These are phyloP conservation scores for Russula olivacea DNA, from an alignment of 768 basidiomycete species.

Conservation along the genomic window DNA sequence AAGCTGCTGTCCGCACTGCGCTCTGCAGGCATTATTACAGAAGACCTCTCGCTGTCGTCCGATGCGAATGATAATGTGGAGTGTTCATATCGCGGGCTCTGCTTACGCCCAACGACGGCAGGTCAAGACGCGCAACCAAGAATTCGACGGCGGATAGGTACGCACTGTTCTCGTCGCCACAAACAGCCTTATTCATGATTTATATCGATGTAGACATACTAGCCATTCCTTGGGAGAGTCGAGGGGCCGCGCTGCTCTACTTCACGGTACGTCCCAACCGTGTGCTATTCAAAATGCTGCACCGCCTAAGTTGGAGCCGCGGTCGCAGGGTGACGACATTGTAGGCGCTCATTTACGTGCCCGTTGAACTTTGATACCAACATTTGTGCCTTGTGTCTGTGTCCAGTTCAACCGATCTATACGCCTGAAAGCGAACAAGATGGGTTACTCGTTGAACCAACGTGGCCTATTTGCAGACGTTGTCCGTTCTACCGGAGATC, in stretches of 20 bases:
- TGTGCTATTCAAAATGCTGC: not conserved
- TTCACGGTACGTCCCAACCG: slow-evolving; percentile 58
- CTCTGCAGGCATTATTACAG: slow-evolving; percentile 57
- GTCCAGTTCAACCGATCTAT: slow-evolving; percentile 84
- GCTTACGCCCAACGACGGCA: slow-evolving; percentile 30
- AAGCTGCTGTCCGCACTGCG: slow-evolving; percentile 54
- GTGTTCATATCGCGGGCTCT: slow-evolving; percentile 76
- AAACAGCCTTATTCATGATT: not conserved
- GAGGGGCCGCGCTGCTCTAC: slow-evolving; percentile 86
- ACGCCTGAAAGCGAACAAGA: slow-evolving; percentile 71
- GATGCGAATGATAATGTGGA: slow-evolving; percentile 65
- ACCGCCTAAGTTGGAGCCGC: not conserved
- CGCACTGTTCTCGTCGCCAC: slow-evolving; percentile 9
- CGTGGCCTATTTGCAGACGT: slow-evolving; percentile 71
- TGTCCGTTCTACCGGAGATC: slow-evolving; percentile 59
- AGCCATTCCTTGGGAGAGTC: slow-evolving; percentile 67
- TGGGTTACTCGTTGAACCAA: slow-evolving; percentile 86
- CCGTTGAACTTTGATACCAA: not conserved
- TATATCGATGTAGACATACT: slow-evolving; percentile 53
- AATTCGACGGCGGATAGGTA: slow-evolving; percentile 62
- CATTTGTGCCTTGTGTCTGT: slow-evolving; percentile 3
- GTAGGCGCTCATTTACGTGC: slow-evolving; percentile 39
- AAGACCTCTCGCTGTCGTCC: slow-evolving; percentile 65
- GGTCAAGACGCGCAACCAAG: slow-evolving; percentile 34
- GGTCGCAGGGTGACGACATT: slow-evolving; percentile 76